Percentiles rank a stretch among this genome's conserved stretches.
phyloP scores from a whole-genome alignment of 768 basidiomycete species.

The Agaricus subrufescens region DNA sequence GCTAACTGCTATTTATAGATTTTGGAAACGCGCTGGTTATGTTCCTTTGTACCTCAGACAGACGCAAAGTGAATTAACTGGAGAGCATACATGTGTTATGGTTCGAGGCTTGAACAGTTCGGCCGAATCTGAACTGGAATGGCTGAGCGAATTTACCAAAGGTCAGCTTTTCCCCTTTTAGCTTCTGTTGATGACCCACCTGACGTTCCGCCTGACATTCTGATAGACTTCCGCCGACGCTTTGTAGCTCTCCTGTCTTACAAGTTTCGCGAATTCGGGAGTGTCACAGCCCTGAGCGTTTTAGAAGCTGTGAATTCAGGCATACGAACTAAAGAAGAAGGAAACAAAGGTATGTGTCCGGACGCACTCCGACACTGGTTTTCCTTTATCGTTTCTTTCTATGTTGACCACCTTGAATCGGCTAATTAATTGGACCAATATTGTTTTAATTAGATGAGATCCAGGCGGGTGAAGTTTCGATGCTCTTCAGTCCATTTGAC shows the following conservation, averaged over 20 bases:
- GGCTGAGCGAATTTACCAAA: conserved; percentile 86
- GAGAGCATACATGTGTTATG: conserved; percentile 97
- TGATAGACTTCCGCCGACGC: conserved; percentile 85
- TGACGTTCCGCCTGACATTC: neutral
- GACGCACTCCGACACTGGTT: neutral
- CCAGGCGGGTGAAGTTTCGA: conserved; percentile 39
- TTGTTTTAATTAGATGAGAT: conserved; percentile 20
- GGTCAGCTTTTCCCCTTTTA: conserved; percentile 35
- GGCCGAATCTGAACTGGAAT: conserved; percentile 58
- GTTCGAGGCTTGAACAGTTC: conserved; percentile 76
- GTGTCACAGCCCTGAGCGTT: conserved; percentile 81
- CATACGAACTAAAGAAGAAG: conserved; percentile 28
- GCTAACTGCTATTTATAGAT: conserved; percentile 33
- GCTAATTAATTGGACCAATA: too few relatives aligned
- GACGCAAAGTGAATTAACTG: conserved; percentile 91
- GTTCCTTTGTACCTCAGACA: conserved; percentile 91
- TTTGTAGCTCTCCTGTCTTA: conserved; percentile 89
- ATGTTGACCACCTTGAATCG: too few relatives aligned
- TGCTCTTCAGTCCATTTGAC: conserved; percentile 85
- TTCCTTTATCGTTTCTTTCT: too few relatives aligned
- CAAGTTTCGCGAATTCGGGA: conserved; percentile 91
- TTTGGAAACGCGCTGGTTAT: conserved; percentile 95
- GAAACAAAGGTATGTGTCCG: conserved; percentile 27
- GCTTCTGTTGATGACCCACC: neutral
- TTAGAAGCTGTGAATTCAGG: conserved; percentile 79